Evolutionary conservation across 257 asterid species (phyloP), one percentile per base, ranked within the genome.

Genomic region (Nicotiana tomentosiformis): DNA sequence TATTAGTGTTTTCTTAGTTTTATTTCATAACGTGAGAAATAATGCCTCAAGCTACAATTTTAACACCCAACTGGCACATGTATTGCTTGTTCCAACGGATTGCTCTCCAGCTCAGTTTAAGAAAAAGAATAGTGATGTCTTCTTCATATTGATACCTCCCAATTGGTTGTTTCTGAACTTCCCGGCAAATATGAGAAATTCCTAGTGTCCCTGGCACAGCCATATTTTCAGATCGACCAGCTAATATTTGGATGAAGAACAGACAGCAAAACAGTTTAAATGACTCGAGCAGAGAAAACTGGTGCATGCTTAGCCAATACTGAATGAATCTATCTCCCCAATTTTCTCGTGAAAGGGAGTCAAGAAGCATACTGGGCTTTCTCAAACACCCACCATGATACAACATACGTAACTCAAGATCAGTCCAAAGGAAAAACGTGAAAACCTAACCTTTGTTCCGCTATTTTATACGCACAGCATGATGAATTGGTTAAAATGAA

Each of bases 401-500:
- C 23, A 43, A 46, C 61, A 72, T 23, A 12, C 7, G 1, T 46
- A 20, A 46, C 14, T 6, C 60, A 46, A 12, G 78, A 72, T 46
- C 78, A 46, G 17, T 72, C 10, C 37, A 20, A 70, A 17, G 0
- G 33, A 72, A 74, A 16, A 74, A 46, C 26, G 7, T 49, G 23
- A 51, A 46, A 74, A 49, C 7, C 37, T 9, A 49, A 29, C 30
- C 30, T 29, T 29, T 32, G 80, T 8, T 74, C 43, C 43, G 4
- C 35, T 0, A 5, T 15, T 16, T 49, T 49, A 51, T 49, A 49
- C 4, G 16, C 43, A 5, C 16, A 7, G 62, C 43, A 10, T 26
- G 64, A 49, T 74, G 53, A 53, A 74, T 32, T 60, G 18, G 60
- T 84, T 86, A 94, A 20, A 20, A 20, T 20, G 23, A 20, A 20